Conservation (phyloP, 305 asterid genomes). For the Fraxinus ornus region DNA sequence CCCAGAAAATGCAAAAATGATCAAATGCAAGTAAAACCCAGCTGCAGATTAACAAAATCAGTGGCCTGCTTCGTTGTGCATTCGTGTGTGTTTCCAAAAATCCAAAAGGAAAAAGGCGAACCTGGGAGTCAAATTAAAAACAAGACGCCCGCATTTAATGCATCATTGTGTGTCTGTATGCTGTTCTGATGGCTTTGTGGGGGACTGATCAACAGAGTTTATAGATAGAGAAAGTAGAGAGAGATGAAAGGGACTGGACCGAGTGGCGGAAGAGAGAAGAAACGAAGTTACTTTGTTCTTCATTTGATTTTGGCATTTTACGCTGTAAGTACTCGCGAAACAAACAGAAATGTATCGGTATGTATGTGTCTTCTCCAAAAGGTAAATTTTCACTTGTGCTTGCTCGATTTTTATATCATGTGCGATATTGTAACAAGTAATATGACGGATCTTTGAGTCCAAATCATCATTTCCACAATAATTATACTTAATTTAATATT, state of each 20-base stretch:
- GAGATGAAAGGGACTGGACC: not conserved
- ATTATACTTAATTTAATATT: no score
- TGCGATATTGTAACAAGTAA: no score
- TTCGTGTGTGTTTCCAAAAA: not conserved
- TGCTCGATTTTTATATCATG: no score
- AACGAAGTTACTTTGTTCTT: not conserved
- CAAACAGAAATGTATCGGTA: not conserved
- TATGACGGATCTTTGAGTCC: no score
- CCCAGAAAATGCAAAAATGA: not conserved
- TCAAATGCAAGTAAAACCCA: not conserved
- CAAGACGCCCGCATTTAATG: constrained; percentile 1
- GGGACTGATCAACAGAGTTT: not conserved
- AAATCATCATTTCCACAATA: no score
- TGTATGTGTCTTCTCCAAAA: not conserved
- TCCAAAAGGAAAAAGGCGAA: not conserved
- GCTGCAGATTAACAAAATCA: not conserved
- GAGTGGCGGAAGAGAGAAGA: not conserved
- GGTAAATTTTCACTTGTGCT: not conserved
- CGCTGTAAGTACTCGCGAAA: not conserved
- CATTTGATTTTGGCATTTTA: not conserved
- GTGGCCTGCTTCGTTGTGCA: not conserved
- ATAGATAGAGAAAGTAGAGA: not conserved
- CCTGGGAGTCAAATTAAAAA: not conserved
- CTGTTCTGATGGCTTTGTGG: not conserved
- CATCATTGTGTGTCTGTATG: not conserved